These are phyloP conservation scores for Penicillium sp. DNA, from an alignment of 2,329 filamentous ascomycete species.

Conservation along the genomic window DNA sequence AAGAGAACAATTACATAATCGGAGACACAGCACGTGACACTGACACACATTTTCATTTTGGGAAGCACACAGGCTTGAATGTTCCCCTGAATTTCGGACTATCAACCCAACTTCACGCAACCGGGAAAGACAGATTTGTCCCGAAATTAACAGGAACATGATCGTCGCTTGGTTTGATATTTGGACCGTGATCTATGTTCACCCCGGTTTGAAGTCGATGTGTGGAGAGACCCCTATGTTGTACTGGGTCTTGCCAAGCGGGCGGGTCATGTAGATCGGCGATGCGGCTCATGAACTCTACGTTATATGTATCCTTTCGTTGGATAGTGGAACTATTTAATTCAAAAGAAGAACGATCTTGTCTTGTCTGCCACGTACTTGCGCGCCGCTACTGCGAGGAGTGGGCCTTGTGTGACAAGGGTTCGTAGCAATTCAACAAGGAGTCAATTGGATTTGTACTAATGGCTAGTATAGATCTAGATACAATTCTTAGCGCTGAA, in stretches of 20 bases:
- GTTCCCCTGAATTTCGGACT: no score
- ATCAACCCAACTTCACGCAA: no score
- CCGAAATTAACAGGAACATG: slow-evolving; percentile 33
- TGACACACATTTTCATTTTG: no score
- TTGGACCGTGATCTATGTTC: not conserved
- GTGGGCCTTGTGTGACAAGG: slow-evolving; percentile 9
- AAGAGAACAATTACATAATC: no score
- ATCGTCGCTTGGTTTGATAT: no score
- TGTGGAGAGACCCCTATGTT: slow-evolving; percentile 10
- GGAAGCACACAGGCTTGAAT: no score
- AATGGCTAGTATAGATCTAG: not conserved
- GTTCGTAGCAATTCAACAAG: slow-evolving; percentile 14
- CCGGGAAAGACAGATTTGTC: slow-evolving; percentile 46
- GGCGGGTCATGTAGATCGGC: slow-evolving; percentile 49
- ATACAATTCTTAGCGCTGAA: not conserved
- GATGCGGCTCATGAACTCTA: slow-evolving; percentile 52
- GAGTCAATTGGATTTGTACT: not conserved
- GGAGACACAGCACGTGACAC: no score
- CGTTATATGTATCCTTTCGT: no score
- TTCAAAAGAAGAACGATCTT: no score
- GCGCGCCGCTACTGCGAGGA: slow-evolving; percentile 7
- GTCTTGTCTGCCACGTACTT: slow-evolving; percentile 25
- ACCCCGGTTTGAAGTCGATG: slow-evolving; percentile 1
- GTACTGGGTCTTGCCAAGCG: slow-evolving; percentile 44
- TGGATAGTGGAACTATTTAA: no score